These are phyloP conservation scores for Phytophthora tubulina DNA, from an alignment of 352 stramenopile species.

Conservation along the genomic window DNA sequence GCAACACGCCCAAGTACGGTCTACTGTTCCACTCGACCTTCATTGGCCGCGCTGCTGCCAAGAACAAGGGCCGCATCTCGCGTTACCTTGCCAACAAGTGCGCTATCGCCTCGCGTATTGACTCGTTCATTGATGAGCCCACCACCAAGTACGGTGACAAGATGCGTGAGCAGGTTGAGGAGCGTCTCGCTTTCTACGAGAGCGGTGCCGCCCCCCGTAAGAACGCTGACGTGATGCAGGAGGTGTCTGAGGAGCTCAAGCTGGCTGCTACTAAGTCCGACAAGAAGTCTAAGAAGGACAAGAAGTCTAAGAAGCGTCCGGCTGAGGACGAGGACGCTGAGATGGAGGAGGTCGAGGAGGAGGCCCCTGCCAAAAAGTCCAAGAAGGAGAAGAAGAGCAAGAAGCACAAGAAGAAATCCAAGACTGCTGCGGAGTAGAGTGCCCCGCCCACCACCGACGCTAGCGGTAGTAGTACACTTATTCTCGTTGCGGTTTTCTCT, in stretches of 20 bases:
- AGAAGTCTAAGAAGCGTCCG: constrained; percentile 87
- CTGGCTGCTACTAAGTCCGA: constrained; percentile 52
- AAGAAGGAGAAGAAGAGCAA: constrained; percentile 85
- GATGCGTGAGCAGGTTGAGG: constrained; percentile 99
- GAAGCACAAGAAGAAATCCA: constrained; percentile 82
- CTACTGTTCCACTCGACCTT: constrained; percentile 99
- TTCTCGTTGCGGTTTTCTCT: constrained; percentile 42
- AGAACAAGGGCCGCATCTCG: constrained; percentile 99
- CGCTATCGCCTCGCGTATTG: constrained; percentile 99
- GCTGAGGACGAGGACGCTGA: constrained; percentile 67
- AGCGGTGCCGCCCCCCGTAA: constrained; percentile 97
- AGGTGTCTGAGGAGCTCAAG: constrained; percentile 94
- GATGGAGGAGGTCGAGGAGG: constrained; percentile 68
- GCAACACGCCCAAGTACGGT: constrained; percentile 99
- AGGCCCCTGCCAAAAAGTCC: constrained; percentile 80
- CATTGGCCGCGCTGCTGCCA: constrained; percentile 98
- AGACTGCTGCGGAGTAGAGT: constrained; percentile 71
- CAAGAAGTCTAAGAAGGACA: constrained; percentile 79
- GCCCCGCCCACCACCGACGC: constrained; percentile 34
- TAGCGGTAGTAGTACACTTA: constrained; percentile 62
- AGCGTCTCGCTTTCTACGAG: constrained; percentile 99
- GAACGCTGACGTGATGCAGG: constrained; percentile 99
- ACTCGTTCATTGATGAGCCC: constrained; percentile 98
- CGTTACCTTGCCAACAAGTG: constrained; percentile 99
- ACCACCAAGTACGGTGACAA: constrained; percentile 98